These are phyloP conservation scores for Ensete ventricosum DNA, from an alignment of 176 grass and related monocot species.

Conservation along the genomic window DNA sequence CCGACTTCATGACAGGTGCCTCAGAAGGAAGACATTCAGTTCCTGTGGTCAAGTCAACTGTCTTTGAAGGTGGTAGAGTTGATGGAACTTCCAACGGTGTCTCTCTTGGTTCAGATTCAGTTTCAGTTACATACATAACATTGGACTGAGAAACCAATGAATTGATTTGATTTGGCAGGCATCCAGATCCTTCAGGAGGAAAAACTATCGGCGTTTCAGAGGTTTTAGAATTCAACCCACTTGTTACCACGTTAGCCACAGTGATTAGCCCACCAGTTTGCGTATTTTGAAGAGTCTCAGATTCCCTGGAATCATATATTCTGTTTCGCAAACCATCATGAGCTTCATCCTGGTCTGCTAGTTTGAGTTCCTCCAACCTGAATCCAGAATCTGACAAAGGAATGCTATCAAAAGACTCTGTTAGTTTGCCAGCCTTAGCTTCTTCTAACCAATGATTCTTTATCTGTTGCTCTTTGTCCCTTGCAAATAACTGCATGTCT, in stretches of 20 bases:
- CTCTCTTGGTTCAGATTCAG: background rate
- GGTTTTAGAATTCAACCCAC: background rate
- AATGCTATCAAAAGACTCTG: conserved; percentile 55
- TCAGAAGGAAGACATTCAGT: background rate
- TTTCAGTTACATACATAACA: background rate
- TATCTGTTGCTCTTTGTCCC: conserved; percentile 45
- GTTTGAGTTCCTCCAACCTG: conserved; percentile 49
- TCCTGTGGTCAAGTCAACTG: background rate
- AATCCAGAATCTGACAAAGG: conserved; percentile 56
- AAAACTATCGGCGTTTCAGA: background rate
- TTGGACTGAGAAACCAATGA: background rate
- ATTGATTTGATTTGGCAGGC: background rate
- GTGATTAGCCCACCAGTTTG: background rate
- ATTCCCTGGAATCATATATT: conserved; percentile 5
- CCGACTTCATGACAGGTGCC: conserved; percentile 2
- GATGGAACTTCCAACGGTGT: background rate
- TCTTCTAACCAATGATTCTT: conserved; percentile 45
- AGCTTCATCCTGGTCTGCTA: conserved; percentile 15
- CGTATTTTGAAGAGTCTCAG: conserved; percentile 17
- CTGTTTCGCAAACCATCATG: conserved; percentile 21
- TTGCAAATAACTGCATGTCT: conserved; percentile 35
- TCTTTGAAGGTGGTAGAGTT: background rate
- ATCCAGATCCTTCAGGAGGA: background rate
- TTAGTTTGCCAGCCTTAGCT: conserved; percentile 51
- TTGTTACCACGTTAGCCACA: background rate